Base-by-base conservation (phyloP, 768 basidiomycete genomes). In the Suillus spraguei region DNA sequence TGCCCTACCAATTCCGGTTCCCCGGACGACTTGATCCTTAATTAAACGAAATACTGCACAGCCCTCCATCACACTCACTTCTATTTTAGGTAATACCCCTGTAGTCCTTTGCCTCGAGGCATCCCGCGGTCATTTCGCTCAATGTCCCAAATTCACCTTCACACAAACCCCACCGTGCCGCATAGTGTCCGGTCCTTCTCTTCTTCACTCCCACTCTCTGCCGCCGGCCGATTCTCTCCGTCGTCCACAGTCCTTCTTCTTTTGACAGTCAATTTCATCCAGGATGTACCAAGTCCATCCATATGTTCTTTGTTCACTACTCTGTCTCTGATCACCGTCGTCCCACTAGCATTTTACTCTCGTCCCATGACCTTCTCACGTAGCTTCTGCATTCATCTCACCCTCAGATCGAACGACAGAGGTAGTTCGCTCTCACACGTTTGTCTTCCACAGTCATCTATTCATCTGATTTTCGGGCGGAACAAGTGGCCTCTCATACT, bases 1-100 rank as follows among this genome's bases (percentile, higher is more conserved):
- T 58, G 24, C 56, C 56, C 56, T 28, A 3, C 24, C 24, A 8
- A 7, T 32, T 6, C 56, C 56, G 56, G 24, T 58, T 58, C 22
- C 56, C 39, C 56, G 56, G 56, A 41, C 24, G 39, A 42, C 56
- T 58, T 58, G 56, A 58, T 58, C 56, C 55, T 56, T 56, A 17
- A 53, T 33, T 53, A 56, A 56, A 55, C 35, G 14, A 22, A 22
- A 55, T 38, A 2, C 36, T 22, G n/a, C 38, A 56, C 55, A 53
- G 52, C 49, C 49, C 32, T 9, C 11, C 54, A 54, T 55, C 54
- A 54, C 35, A 54, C n/a, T 28, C 28, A 28, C 28, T 28, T 28
- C 28, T 28, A 54, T 7, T 5, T n/a, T 20, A 20, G 5, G 55
- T 39, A 39, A 17, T 10, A 7, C 56, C 56, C 56, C 56, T 58